Base-by-base conservation (phyloP, 352 stramenopile genomes). In the Pythium folliculosum region DNA sequence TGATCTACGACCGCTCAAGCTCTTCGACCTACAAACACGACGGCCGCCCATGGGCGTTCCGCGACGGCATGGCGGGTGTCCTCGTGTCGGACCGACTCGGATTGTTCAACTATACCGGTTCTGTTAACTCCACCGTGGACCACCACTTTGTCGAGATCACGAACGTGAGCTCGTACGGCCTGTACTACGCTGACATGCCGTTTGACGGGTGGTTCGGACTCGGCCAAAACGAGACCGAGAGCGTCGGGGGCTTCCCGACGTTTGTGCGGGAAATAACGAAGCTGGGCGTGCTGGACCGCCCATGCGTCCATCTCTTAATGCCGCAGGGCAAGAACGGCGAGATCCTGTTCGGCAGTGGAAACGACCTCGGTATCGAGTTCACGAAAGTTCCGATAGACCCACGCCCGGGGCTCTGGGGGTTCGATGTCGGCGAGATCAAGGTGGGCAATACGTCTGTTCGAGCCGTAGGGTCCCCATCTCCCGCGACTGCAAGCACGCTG, bases 11-110 rank as follows among this genome's bases (percentile, higher is more conserved):
- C 55, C 55, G 53, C 55, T 53, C 55, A 14, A 16, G 14, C 13
- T 62, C 55, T 40, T 53, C 55, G n/a, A 62, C 55, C 4, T 62
- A 62, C 23, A 50, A 38, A 27, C 21, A 12, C 13, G 55, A 62
- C 40, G 55, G 55, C 38, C 55, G 40, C 9, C 22, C 40, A 2
- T 40, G 13, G 0, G 25, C 12, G 38, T 23, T 62, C 8, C 55
- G 55, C 30, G 40, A 52, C n/a, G 47, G 7, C 22, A 40, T 21
- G 16, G 32, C 13, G 7, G 43, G 55, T 13, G 35, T 32, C 27
- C 3, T 32, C 27, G 27, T 32, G 27, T 32, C 27, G 27, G 27
- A 32, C 27, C 2, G 27, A 32, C 27, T 32, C 5, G 35, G 35
- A 13, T 60, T 48, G 53, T 32, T 17, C 35, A n/a, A 60, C 13